Evolutionary conservation across 2,329 filamentous ascomycete genomes (phyloP), one percentile per base, ranked within the genome.

Genomic region (Fusarium bactridioides): DNA sequence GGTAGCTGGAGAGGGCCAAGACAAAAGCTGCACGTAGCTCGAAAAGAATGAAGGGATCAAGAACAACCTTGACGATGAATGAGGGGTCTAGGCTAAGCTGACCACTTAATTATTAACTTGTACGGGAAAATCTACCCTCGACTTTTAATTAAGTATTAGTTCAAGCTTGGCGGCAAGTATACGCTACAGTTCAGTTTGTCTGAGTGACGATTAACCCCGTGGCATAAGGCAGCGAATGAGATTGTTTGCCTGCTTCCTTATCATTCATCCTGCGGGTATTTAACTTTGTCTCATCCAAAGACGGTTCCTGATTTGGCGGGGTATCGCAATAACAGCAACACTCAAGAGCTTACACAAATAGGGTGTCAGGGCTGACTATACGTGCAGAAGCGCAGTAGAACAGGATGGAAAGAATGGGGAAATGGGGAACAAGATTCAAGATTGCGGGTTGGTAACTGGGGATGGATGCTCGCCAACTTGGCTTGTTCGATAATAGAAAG

Each of bases 351-450:
- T 56, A 29, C 38, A 57, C 41, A 35, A 58, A 53, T 44, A 45
- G 44, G 35, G 31, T 38, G 57, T 38, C 38, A 55, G 55, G 47
- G 29, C 63, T 59, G 47, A 54, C 59, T 71, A 47, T 54, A 16
- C 27, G 38, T 37, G 43, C 37, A 72, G 60, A 59, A 67, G 47
- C 35, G 53, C 55, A 62, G 51, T 65, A 67, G 60, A 72, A 73
- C 47, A 68, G 25, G 29, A 48, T 69, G 33, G 71, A 73, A 74
- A 65, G 67, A 74, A 72, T 74, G 72, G 72, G 63, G 72, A 72
- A 53, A 70, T 59, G 72, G 72, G 72, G 71, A 66, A 62, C 55
- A 67, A 63, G 54, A 54, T 31, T 58, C 40, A 53, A 51, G 40
- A 61, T 61, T 72, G 71, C 66, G 71, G 71, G 65, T 69, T 69